Percentiles rank a stretch among this genome's conserved stretches.
phyloP scores from a whole-genome alignment of 495 filamentous ascomycete genomes.

The Penicillium samsonianum region DNA sequence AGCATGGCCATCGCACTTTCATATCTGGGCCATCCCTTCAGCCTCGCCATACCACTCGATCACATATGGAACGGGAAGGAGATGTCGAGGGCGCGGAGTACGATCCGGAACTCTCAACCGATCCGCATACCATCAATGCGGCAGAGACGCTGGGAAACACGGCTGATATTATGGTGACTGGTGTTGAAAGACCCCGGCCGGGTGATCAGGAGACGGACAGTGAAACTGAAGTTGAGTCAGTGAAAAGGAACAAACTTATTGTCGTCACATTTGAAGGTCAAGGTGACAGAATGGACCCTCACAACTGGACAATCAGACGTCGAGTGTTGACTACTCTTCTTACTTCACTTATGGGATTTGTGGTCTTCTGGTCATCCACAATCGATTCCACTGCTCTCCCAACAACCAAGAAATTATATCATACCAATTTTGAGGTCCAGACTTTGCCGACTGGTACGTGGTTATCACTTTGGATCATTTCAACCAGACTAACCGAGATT shows the following conservation, averaged over 20 bases:
- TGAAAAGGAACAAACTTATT: constrained; percentile 45
- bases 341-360: constrained; percentile 49
- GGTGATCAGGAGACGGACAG: background rate
- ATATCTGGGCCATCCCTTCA: constrained; percentile 15
- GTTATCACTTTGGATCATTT: constrained; percentile 37
- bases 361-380: constrained; percentile 47
- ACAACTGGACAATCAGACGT: constrained; percentile 52
- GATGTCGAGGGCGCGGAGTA: constrained; percentile 19
- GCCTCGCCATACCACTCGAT: constrained; percentile 13
- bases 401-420: constrained; percentile 1
- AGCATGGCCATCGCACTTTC: constrained; percentile 20
- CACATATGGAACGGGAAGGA: constrained; percentile 20
- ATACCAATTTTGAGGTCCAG: constrained; percentile 18
- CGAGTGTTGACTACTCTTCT: constrained; percentile 42
- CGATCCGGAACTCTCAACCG: constrained; percentile 10
- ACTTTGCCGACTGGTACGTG: constrained; percentile 25
- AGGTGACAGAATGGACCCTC: constrained; percentile 54
- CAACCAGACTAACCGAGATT: constrained; percentile 26
- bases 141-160: constrained; percentile 18
- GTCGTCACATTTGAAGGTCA: constrained; percentile 58
- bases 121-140: constrained; percentile 27
- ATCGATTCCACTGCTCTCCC: constrained; percentile 44
- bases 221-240: background rate
- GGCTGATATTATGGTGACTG: constrained; percentile 25
- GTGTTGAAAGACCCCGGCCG: constrained; percentile 13